phyloP scores from a whole-genome alignment of 768 basidiomycete species.

The Coprinopsis cinerea region DNA sequence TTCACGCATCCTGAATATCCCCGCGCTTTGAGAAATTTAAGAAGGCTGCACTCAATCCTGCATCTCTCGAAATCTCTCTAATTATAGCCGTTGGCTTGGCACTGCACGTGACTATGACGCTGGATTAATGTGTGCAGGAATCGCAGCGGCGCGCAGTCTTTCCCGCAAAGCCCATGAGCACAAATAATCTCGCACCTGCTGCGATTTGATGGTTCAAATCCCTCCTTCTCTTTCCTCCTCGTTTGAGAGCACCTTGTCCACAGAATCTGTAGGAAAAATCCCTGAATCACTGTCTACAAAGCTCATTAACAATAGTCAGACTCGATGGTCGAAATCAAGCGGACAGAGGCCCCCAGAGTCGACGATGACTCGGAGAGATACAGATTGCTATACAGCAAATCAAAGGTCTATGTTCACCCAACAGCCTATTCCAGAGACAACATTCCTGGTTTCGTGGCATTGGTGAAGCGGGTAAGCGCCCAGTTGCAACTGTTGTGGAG shows the following conservation, averaged over 20 bases:
- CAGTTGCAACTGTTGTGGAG: conserved; percentile 8
- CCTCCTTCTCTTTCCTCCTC: conserved; percentile 14
- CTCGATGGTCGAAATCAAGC: conserved; percentile 78
- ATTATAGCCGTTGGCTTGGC: no score
- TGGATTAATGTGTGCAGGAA: not conserved
- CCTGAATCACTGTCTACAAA: not conserved
- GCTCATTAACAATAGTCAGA: conserved; percentile 29
- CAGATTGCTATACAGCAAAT: conserved; percentile 83
- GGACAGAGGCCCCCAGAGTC: conserved; percentile 25
- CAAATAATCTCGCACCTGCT: not conserved
- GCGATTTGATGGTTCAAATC: conserved; percentile 16
- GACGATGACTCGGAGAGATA: conserved; percentile 53
- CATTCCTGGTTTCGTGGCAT: conserved; percentile 86
- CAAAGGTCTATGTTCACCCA: conserved; percentile 93
- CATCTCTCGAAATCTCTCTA: no score
- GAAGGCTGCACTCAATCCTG: no score
- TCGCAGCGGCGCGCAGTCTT: not conserved
- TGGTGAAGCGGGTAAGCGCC: conserved; percentile 80
- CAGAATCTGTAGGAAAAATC: conserved; percentile 22
- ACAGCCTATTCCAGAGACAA: conserved; percentile 90
- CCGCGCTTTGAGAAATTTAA: no score
- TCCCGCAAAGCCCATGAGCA: not conserved
- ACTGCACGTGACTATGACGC: conserved; percentile 15
- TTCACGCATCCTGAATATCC: no score
- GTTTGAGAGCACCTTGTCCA: conserved; percentile 21